A percentile compares a stretch with the other conserved stretches of the same genome.
Conservation (phyloP, 106 monocot species). For the Platanthera guangdongensis region DNA sequence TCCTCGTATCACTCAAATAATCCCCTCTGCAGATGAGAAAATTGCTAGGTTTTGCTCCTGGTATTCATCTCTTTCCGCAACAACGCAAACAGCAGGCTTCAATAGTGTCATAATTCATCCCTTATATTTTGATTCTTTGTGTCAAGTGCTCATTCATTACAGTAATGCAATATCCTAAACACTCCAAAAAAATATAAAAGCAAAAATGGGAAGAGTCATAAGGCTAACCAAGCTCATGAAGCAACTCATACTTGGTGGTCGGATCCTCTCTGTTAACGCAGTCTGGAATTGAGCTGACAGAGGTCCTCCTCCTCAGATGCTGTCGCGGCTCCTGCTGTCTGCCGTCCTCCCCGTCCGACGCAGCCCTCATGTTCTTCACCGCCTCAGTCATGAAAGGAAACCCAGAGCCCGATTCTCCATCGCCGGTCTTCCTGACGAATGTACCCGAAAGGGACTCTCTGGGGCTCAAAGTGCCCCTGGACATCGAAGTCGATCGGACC, state of each 20-base stretch:
- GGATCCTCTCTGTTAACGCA: slow-evolving; percentile 81
- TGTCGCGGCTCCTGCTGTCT: slow-evolving; percentile 22
- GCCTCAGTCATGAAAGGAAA: slow-evolving; percentile 48
- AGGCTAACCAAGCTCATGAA: slow-evolving; percentile 88
- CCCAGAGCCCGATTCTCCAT: slow-evolving; percentile 45
- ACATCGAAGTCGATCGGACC: slow-evolving; percentile 30
- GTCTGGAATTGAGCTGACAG: slow-evolving; percentile 87
- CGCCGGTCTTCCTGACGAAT: slow-evolving; percentile 29
- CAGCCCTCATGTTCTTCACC: slow-evolving; percentile 20
- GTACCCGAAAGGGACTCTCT: slow-evolving; percentile 50
- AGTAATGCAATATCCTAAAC: not conserved
- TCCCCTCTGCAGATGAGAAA: not conserved
- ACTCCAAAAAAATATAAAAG: not conserved
- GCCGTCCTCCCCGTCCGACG: slow-evolving; percentile 13
- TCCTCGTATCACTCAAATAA: not conserved
- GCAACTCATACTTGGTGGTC: slow-evolving; percentile 82
- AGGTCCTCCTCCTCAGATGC: slow-evolving; percentile 62
- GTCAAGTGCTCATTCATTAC: not conserved
- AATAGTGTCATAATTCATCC: too few species aligned
- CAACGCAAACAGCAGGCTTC: too few species aligned
- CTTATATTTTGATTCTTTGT: too few species aligned
- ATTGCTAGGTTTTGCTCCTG: not conserved
- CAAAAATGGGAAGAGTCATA: not conserved
- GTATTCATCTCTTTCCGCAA: not conserved
- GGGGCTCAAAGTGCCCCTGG: slow-evolving; percentile 20